Percentiles rank a stretch among this genome's conserved stretches.
These are phyloP conservation scores for Iris pallida DNA, from an alignment of 116 monocot species.

Conservation along the genomic window DNA sequence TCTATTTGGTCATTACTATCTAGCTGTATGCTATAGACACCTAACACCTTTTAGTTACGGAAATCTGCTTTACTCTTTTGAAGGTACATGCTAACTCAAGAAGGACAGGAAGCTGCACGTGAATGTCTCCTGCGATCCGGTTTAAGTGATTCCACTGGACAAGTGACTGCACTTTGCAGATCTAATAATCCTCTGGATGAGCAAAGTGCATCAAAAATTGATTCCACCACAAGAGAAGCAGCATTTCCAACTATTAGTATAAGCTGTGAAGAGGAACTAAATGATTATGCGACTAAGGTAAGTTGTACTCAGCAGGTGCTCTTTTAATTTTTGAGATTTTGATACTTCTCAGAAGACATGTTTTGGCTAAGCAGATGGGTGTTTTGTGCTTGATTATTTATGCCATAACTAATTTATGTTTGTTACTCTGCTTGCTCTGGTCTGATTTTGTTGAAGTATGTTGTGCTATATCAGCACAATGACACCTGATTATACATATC, in stretches of 20 bases:
- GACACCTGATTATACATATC: too few species aligned
- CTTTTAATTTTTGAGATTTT: background rate
- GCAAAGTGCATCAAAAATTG: slow-evolving; percentile 10
- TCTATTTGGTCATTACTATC: too few species aligned
- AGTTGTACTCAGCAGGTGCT: background rate
- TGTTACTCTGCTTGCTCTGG: too few species aligned
- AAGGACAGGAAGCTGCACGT: slow-evolving; percentile 68
- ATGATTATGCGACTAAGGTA: slow-evolving; percentile 3
- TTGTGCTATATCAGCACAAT: too few species aligned
- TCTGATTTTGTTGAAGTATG: too few species aligned
- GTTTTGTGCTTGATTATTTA: too few species aligned
- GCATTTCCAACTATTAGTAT: slow-evolving; percentile 1
- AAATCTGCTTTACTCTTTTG: background rate
- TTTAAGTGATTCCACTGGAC: slow-evolving; percentile 31
- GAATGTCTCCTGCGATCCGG: slow-evolving; percentile 85
- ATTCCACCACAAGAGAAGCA: slow-evolving; percentile 18
- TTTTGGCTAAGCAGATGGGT: background rate
- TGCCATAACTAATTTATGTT: too few species aligned
- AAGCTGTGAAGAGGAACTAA: slow-evolving; percentile 19
- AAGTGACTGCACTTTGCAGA: slow-evolving; percentile 7
- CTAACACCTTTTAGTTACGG: too few species aligned
- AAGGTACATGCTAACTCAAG: slow-evolving; percentile 92
- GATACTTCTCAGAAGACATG: background rate
- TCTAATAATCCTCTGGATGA: slow-evolving; percentile 18
- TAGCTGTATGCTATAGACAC: too few species aligned